Conservation (phyloP, 1,139 yeast genomes). For the Blastobotrys elegans region DNA sequence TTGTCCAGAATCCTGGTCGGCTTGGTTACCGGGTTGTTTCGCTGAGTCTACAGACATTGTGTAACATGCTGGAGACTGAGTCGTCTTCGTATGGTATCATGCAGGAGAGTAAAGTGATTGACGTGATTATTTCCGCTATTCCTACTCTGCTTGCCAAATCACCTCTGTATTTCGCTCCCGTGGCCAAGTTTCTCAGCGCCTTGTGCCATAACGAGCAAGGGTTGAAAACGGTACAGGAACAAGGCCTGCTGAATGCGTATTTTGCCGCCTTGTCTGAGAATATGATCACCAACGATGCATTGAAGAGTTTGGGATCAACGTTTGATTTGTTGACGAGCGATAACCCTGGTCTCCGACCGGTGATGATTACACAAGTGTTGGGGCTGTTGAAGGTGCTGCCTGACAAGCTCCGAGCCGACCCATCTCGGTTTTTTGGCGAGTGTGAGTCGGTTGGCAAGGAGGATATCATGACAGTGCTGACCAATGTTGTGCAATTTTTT, state of each 20-base stretch:
- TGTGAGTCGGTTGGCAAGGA: slow-evolving; percentile 13
- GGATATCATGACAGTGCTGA: slow-evolving; percentile 22
- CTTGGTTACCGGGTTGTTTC: slow-evolving; percentile 73
- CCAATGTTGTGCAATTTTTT: slow-evolving; percentile 28
- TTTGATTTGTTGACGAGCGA: slow-evolving; percentile 84
- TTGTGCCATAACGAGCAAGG: slow-evolving; percentile 77
- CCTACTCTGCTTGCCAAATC: slow-evolving; percentile 48
- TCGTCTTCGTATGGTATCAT: slow-evolving; percentile 84
- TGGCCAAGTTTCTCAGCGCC: slow-evolving; percentile 81
- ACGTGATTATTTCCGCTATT: slow-evolving; percentile 52
- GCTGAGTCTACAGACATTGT: slow-evolving; percentile 59
- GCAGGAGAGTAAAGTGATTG: slow-evolving; percentile 72
- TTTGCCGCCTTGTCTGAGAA: slow-evolving; percentile 20
- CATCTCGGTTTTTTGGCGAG: slow-evolving; percentile 18
- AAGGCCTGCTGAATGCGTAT: slow-evolving; percentile 18
- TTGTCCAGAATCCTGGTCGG: slow-evolving; percentile 51
- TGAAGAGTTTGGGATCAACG: slow-evolving; percentile 57
- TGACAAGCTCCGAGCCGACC: slow-evolving; percentile 15
- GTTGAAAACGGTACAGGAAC: slow-evolving; percentile 38
- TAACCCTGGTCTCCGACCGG: slow-evolving; percentile 64
- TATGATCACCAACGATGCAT: slow-evolving; percentile 29
- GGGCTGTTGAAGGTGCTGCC: slow-evolving; percentile 47
- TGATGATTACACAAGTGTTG: slow-evolving; percentile 49
- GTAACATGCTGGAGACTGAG: slow-evolving; percentile 78
- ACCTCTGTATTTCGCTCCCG: slow-evolving; percentile 52